Evolutionary conservation across 208 protist species (phyloP).

Genomic region (Acanthamoeba rhysodes): DNA sequence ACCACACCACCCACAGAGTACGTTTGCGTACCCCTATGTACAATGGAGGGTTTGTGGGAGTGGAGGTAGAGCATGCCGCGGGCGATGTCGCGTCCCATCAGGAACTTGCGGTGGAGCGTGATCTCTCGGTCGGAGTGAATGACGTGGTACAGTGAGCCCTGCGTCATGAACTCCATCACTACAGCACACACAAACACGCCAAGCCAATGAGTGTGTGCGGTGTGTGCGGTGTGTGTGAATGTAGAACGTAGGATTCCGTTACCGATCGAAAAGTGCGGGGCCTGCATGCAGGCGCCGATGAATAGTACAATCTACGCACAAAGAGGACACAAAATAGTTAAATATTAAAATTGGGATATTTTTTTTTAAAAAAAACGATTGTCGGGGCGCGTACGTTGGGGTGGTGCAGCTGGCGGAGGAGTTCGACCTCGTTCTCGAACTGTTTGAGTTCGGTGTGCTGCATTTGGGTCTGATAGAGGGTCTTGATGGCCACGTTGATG

Average conservation of each 20-base stretch:
- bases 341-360: too few relatives aligned
- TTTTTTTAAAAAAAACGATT: background rate
- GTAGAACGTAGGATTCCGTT: background rate
- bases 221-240: background rate
- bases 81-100: slow-evolving; percentile 52
- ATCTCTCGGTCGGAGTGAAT: background rate
- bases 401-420: slow-evolving; percentile 30
- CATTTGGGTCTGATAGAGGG: slow-evolving; percentile 50
- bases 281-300: slow-evolving; percentile 56
- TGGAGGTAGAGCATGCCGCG: slow-evolving; percentile 47
- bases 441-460: slow-evolving; percentile 1
- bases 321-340: background rate
- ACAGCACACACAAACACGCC: background rate
- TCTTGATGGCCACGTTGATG: slow-evolving; percentile 53
- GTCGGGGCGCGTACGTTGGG: background rate
- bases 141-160: slow-evolving; percentile 35
- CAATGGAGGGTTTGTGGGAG: slow-evolving; percentile 27
- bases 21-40: background rate
- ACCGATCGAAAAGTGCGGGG: slow-evolving; percentile 41
- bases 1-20: background rate
- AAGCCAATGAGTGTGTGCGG: background rate
- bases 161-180: slow-evolving; percentile 61
- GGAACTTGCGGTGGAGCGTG: slow-evolving; percentile 22
- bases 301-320: slow-evolving; percentile 19
- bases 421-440: slow-evolving; percentile 3